Evolutionary conservation across 108 stramenopile species (phyloP).

Genomic region (Fragilariopsis cylindrus): DNA sequence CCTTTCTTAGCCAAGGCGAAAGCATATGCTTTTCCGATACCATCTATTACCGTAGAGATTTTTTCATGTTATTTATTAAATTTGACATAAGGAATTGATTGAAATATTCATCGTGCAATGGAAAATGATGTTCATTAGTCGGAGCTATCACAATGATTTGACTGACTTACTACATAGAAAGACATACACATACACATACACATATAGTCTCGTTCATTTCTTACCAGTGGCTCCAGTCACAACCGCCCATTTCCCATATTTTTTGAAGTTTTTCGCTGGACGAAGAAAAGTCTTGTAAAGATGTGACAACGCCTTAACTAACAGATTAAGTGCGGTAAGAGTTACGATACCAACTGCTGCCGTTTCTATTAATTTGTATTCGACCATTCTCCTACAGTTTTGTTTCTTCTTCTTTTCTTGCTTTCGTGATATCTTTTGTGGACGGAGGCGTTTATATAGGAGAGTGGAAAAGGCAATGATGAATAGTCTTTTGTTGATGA

Average conservation of each 20-base stretch:
- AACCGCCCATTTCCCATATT: slow-evolving; percentile 96
- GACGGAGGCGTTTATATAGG: too few species aligned
- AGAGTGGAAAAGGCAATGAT: too few species aligned
- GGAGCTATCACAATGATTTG: too few species aligned
- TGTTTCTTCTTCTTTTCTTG: too few species aligned
- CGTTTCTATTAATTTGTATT: slow-evolving; percentile 2
- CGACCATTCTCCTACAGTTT: too few species aligned
- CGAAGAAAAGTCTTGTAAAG: slow-evolving; percentile 90
- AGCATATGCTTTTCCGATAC: slow-evolving; percentile 98
- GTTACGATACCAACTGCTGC: slow-evolving; percentile 31
- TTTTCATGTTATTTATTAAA: too few species aligned
- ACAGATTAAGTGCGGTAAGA: slow-evolving; percentile 28
- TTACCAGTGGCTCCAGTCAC: slow-evolving; percentile 95
- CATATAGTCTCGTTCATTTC: not conserved
- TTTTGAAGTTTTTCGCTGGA: slow-evolving; percentile 85
- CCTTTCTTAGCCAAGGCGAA: slow-evolving; percentile 94
- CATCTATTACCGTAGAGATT: slow-evolving; percentile 50
- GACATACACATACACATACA: too few species aligned
- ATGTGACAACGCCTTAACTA: slow-evolving; percentile 28
- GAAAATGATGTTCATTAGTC: not conserved
- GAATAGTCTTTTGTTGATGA: too few species aligned
- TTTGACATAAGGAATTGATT: not conserved
- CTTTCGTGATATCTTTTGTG: too few species aligned
- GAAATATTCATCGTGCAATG: not conserved
- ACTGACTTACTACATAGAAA: too few species aligned